Percentiles rank a stretch among this genome's conserved stretches.
Conservation (phyloP, 73 alveolate species). For the Uronychia setigera region DNA sequence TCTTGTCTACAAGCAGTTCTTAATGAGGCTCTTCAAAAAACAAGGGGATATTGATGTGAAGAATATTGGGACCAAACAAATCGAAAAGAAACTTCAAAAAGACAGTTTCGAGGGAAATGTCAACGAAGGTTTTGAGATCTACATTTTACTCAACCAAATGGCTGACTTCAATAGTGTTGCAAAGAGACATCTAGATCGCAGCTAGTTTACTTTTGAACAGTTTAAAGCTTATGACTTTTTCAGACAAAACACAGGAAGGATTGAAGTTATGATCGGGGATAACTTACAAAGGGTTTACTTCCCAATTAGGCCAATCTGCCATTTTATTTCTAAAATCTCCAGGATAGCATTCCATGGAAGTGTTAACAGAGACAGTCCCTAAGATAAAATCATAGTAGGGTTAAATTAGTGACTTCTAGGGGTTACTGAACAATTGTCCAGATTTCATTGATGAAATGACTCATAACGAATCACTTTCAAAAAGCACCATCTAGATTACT, state of each 20-base stretch:
- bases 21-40: neutral
- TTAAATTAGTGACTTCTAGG: slow-evolving; percentile 9
- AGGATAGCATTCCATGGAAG: slow-evolving; percentile 70
- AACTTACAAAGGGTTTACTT: slow-evolving; percentile 21
- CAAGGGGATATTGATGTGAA: slow-evolving; percentile 1
- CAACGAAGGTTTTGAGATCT: slow-evolving; percentile 48
- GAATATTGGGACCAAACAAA: neutral
- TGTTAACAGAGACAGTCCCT: slow-evolving; percentile 87
- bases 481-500: slow-evolving; percentile 33
- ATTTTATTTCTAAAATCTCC: slow-evolving; percentile 55
- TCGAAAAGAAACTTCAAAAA: neutral
- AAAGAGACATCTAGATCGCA: slow-evolving; percentile 1
- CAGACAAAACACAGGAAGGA: slow-evolving; percentile 6
- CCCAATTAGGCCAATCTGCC: slow-evolving; percentile 50
- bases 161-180: neutral
- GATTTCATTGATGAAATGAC: slow-evolving; percentile 65
- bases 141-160: slow-evolving; percentile 10
- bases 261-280: slow-evolving; percentile 33
- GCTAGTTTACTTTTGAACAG: slow-evolving; percentile 10
- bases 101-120: slow-evolving; percentile 29
- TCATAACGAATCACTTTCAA: slow-evolving; percentile 33
- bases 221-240: slow-evolving; percentile 36
- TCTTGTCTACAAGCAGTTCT: slow-evolving; percentile 16
- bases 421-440: slow-evolving; percentile 33
- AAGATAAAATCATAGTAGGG: slow-evolving; percentile 56